Evolutionary conservation across 2,329 filamentous ascomycete genomes (phyloP).

Genomic region (Trichoderma oligosporum): DNA sequence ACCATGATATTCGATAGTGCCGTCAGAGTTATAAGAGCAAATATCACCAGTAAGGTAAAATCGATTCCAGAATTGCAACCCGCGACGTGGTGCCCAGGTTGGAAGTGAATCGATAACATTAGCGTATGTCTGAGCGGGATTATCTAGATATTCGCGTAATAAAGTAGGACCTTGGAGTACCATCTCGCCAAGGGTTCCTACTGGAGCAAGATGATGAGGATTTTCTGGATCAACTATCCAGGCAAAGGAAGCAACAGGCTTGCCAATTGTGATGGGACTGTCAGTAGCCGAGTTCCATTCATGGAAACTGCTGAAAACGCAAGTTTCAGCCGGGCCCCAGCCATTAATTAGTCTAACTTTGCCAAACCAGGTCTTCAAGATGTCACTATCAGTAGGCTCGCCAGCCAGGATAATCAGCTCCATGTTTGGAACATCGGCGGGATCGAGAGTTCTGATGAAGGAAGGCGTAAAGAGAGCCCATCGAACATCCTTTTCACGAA

Average conservation of each 20-base stretch:
- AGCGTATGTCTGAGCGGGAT: neutral
- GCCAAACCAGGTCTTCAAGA: constrained; percentile 18
- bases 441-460: neutral
- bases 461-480: constrained; percentile 16
- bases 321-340: constrained; percentile 23
- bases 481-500: neutral
- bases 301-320: constrained; percentile 12
- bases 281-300: constrained; percentile 6
- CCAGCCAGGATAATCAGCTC: constrained; percentile 11
- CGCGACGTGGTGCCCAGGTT: neutral
- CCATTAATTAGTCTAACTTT: constrained; percentile 20
- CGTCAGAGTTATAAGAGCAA: neutral
- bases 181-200: constrained; percentile 16
- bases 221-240: constrained; percentile 12
- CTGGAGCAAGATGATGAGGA: neutral
- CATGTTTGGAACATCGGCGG: constrained; percentile 6
- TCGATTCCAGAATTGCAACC: neutral
- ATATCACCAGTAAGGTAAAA: constrained; percentile 2
- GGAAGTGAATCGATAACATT: neutral
- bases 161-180: constrained; percentile 16
- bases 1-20: constrained; percentile 8
- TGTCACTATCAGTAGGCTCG: constrained; percentile 9
- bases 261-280: constrained; percentile 9
- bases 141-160: constrained; percentile 7
- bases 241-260: neutral